These are phyloP conservation scores for Limonium bicolor DNA, from an alignment of 148 eudicot species.

Conservation along the genomic window DNA sequence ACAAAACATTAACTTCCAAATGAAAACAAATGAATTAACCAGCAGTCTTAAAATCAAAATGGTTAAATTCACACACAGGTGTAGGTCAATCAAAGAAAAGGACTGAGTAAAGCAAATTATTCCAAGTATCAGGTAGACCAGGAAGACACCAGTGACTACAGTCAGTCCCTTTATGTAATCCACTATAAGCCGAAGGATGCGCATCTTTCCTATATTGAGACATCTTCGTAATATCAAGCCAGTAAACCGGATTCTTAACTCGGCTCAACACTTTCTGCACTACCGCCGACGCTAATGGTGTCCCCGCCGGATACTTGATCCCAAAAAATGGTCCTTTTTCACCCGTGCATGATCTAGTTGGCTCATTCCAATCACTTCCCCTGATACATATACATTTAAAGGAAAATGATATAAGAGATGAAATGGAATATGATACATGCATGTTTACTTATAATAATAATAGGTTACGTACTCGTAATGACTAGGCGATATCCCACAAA, in stretches of 20 bases:
- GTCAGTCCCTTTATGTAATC: constrained; percentile 21
- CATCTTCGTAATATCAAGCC: constrained; percentile 24
- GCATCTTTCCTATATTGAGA: constrained; percentile 43
- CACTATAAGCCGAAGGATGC: constrained; percentile 30
- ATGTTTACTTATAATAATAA: background rate
- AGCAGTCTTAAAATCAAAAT: too few relatives aligned
- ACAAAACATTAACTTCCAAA: too few relatives aligned
- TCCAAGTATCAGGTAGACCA: constrained; percentile 61
- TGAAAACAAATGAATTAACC: too few relatives aligned
- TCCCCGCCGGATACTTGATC: constrained; percentile 8
- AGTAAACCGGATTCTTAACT: constrained; percentile 16
- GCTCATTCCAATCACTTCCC: constrained; percentile 10
- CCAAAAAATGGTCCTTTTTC: constrained; percentile 13
- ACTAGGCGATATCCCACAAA: constrained; percentile 71
- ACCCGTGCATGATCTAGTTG: constrained; percentile 22
- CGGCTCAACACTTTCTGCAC: constrained; percentile 20
- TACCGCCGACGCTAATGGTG: constrained; percentile 15
- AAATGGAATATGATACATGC: too few relatives aligned
- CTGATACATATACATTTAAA: too few relatives aligned
- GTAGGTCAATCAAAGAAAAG: too few relatives aligned
- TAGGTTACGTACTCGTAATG: constrained; percentile 45
- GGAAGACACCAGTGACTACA: constrained; percentile 68
- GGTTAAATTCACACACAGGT: too few relatives aligned
- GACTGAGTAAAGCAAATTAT: constrained; percentile 29
- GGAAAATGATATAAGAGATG: too few relatives aligned